Percentiles rank a stretch among this genome's conserved stretches.
phyloP scores from a whole-genome alignment of 2,329 filamentous ascomycete genomes.

The Cucurbitaria berberidis region DNA sequence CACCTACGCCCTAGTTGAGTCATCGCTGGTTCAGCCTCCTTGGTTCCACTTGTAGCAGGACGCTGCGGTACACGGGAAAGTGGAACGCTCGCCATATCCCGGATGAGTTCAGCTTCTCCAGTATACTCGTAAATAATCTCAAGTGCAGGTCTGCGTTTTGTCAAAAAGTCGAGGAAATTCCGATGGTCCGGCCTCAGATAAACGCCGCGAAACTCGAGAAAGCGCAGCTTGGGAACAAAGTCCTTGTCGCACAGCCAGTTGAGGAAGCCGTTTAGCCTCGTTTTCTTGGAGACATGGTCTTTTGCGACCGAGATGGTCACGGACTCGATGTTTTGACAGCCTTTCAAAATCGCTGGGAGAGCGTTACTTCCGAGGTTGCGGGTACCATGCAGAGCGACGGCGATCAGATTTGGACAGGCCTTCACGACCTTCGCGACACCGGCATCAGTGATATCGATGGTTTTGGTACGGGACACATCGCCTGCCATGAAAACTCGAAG shows the following conservation, averaged over 20 bases:
- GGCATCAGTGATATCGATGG: conserved; percentile 1
- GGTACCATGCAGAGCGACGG: neutral
- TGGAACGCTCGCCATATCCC: neutral
- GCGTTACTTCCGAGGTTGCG: conserved; percentile 1
- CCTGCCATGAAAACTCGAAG: no score
- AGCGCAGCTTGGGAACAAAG: conserved; percentile 1
- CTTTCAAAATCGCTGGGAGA: conserved; percentile 3
- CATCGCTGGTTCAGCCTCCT: no score
- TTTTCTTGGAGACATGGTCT: conserved; percentile 4
- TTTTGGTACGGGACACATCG: neutral
- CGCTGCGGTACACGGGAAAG: neutral
- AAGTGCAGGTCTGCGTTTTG: conserved; percentile 3
- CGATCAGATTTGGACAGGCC: neutral
- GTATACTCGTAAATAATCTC: conserved; percentile 4
- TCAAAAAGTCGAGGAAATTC: conserved; percentile 7
- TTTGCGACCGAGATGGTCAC: conserved; percentile 2
- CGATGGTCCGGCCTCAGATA: conserved; percentile 1
- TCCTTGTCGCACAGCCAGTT: conserved; percentile 4
- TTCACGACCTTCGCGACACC: conserved; percentile 3
- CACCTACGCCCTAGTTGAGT: no score
- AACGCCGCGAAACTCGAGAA: conserved; percentile 6
- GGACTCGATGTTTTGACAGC: conserved; percentile 3
- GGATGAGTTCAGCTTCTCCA: neutral
- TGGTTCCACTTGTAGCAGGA: no score
- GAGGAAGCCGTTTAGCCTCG: neutral